Base-by-base conservation (phyloP, 345 rosid species). In the Trapa bicornis region DNA sequence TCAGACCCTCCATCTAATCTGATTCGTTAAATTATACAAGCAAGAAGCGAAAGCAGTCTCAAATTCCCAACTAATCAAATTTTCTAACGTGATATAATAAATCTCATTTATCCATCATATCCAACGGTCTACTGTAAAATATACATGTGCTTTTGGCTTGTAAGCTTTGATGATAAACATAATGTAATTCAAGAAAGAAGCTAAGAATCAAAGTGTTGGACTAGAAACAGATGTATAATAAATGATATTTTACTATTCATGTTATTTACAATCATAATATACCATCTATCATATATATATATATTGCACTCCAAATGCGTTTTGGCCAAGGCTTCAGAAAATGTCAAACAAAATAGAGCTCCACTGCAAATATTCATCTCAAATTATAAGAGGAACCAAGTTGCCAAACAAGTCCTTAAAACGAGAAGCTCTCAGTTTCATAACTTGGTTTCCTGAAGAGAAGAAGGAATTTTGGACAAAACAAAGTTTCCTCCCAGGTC, bases 401-500 rank as follows among this genome's bases (percentile, higher is more conserved):
- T 13, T 33, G 41, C 15, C 16, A 65, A 33, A 65, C 36, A 47
- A 41, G 22, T 32, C 13, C 35, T 37, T 65, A 65, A 32, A 65
- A 29, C 37, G 50, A 65, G 36, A 52, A 42, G 47, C 37, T n/a
- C 47, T 37, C 52, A 38, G 15, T 41, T n/a, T 64, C 50, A 22
- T 37, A 50, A 17, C 4, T 6, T 1, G 1, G 50, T 32, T 22
- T 39, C 6, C 11, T 2, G 47, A 29, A 9, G 16, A 16, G 66
- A 15, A 37, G 53, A 10, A 62, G 65, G 17, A n/a, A 13, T 62
- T 29, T 62, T 65, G 5, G 67, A 65, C 50, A 65, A 65, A 36
- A 65, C 50, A 47, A 65, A 41, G 32, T 65, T 65, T 29, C 95
- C 96, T 63, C 77, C 14, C 9, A 45, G 58, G 80, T 92, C 97